phyloP scores from a whole-genome alignment of 441 rosid genomes.

The Gossypium schwendimanii region DNA sequence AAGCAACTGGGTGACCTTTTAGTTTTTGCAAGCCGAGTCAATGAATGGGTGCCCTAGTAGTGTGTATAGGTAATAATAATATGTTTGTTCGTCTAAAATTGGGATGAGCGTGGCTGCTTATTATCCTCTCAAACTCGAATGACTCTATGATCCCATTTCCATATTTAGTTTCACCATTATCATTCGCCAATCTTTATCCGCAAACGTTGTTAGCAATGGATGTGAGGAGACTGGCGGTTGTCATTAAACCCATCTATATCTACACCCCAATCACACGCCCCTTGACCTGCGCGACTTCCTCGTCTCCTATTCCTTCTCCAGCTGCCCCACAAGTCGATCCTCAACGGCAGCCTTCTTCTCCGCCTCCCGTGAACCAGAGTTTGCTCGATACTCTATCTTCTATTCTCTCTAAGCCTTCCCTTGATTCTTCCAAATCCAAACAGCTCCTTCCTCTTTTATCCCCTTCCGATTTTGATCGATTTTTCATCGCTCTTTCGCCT shows the following conservation, averaged over 20 bases:
- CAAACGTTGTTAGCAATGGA: slow-evolving; percentile 35
- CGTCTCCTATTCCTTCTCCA: neutral
- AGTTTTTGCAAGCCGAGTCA: neutral
- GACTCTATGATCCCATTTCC: slow-evolving; percentile 17
- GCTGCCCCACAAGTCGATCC: neutral
- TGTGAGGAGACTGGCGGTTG: slow-evolving; percentile 36
- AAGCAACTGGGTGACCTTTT: neutral
- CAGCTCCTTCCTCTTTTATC: slow-evolving; percentile 34
- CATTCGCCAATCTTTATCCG: neutral
- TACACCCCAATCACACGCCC: slow-evolving; percentile 30
- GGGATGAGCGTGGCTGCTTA: slow-evolving; percentile 30
- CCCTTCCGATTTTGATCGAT: slow-evolving; percentile 52
- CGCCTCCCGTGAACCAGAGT: slow-evolving; percentile 22
- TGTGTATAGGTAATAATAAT: neutral
- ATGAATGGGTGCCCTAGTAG: neutral
- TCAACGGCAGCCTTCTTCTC: slow-evolving; percentile 12
- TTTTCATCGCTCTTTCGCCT: slow-evolving; percentile 33
- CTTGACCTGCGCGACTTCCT: slow-evolving; percentile 27
- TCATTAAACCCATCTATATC: slow-evolving; percentile 21
- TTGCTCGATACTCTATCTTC: slow-evolving; percentile 36
- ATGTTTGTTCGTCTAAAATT: neutral
- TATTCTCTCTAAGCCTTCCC: slow-evolving; percentile 42
- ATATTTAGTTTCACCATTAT: neutral
- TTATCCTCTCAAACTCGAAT: slow-evolving; percentile 14
- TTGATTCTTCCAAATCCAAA: slow-evolving; percentile 44